Base-by-base conservation (phyloP, 1,139 yeast genomes). In the Neolecta irregularis region DNA sequence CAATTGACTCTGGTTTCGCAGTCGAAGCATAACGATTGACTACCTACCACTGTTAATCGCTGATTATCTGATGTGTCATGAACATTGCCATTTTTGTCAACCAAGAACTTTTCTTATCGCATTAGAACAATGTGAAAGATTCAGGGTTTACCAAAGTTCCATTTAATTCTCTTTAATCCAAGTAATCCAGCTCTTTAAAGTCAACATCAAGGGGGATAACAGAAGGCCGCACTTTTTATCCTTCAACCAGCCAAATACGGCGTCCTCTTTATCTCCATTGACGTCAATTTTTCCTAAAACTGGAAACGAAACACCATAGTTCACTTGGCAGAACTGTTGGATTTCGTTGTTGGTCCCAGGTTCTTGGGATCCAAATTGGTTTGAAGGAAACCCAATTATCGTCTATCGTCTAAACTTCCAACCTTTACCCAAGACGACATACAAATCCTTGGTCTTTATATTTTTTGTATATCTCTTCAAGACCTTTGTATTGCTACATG, bases 301-400 rank as follows among this genome's bases (percentile, higher is more conserved):
- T 30, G 94, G 95, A 74, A 88, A 88, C 36, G 45, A 36, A 5
- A 34, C 37, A 12, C 35, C 41, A 11, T 39, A 85, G 53, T 71
- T 71, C 41, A 64, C 47, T 39, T 70, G 65, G 50, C 91, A 77
- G 55, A 72, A 72, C 33, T 59, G 51, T 21, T 68, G 69, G 42
- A 81, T 76, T 47, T 76, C 73, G 36, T 64, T 67, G 33, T 71
- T 74, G 6, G 69, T 54, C 6, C 74, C 75, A 6, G 95, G 94
- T 54, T 88, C 96, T 59, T 88, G 94, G 45, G 67, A 32, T 30
- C 79, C 88, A 50, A 88, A 88, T 58, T 88, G 96, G 56, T 75
- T 74, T 55, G 81, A 73, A 47, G 98, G 98, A 72, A 88, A 88
- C 2, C 94, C 96, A 37, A 88, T 52, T 44, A 88, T 69, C 39